Percentiles rank a stretch among this genome's conserved stretches.
Evolutionary conservation across 805 yeast species (phyloP).

Genomic region (Wickerhamiella parazyma): DNA sequence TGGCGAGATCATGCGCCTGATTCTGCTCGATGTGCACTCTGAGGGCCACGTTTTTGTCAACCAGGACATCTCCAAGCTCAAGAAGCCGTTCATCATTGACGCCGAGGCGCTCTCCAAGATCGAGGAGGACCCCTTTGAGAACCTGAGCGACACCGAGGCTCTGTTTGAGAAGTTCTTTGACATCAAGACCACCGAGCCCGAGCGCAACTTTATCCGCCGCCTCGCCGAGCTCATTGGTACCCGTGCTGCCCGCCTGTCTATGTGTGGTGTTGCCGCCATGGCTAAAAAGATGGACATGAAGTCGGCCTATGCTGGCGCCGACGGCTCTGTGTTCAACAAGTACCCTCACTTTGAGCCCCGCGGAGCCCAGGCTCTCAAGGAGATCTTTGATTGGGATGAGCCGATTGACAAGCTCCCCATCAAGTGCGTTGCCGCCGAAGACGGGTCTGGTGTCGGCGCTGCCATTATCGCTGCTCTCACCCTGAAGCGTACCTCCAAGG

Average conservation of each 20-base stretch:
- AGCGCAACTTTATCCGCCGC: constrained; percentile 70
- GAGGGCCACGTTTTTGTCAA: constrained; percentile 53
- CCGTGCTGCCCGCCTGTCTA: constrained; percentile 82
- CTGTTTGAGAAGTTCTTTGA: constrained; percentile 47
- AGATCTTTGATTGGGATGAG: constrained; percentile 69
- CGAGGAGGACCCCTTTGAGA: constrained; percentile 82
- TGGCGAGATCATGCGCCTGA: constrained; percentile 80
- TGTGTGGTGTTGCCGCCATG: constrained; percentile 92
- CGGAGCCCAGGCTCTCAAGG: constrained; percentile 78
- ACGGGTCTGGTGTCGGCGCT: constrained; percentile 98
- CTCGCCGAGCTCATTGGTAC: constrained; percentile 80
- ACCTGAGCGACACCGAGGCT: constrained; percentile 59
- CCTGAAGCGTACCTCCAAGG: constrained; percentile 57
- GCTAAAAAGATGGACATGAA: constrained; percentile 68
- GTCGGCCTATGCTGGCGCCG: constrained; percentile 79
- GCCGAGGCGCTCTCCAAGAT: constrained; percentile 77
- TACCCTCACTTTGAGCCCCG: constrained; percentile 86
- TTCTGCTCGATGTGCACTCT: constrained; percentile 55
- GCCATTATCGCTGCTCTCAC: constrained; percentile 96
- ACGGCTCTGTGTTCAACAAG: constrained; percentile 88
- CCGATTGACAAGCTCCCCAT: constrained; percentile 58
- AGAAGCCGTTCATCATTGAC: constrained; percentile 61
- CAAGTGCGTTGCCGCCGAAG: constrained; percentile 82
- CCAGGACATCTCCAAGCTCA: constrained; percentile 54
- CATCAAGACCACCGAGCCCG: constrained; percentile 56